Evolutionary conservation across 768 basidiomycete genomes (phyloP).

Genomic region (Cubamyces lactineus): DNA sequence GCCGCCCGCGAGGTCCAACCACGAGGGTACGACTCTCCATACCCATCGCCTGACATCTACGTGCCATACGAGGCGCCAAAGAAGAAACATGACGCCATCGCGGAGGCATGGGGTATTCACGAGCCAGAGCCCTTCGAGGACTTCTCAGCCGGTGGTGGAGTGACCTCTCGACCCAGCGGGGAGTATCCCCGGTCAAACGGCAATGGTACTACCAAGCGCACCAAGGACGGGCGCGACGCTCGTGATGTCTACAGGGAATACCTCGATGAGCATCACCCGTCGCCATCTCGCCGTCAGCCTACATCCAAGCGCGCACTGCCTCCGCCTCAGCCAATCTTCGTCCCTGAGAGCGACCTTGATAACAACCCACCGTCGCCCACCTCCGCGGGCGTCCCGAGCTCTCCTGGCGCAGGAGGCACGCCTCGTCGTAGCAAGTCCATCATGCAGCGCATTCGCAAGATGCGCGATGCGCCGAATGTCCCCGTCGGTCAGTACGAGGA

Average conservation of each 20-base stretch:
- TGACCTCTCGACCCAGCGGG: constrained; percentile 26
- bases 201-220: constrained; percentile 39
- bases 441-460: constrained; percentile 87
- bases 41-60: constrained; percentile 48
- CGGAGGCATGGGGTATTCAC: constrained; percentile 92
- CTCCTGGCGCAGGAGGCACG: constrained; percentile 43
- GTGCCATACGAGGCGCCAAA: constrained; percentile 63
- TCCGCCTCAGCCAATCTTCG: constrained; percentile 83
- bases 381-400: constrained; percentile 44
- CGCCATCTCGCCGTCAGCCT: constrained; percentile 35
- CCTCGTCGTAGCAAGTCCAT: constrained; percentile 77
- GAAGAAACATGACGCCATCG: constrained; percentile 87
- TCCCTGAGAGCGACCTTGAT: constrained; percentile 49
- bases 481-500: constrained; percentile 56
- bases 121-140: constrained; percentile 92
- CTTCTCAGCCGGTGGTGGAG: constrained; percentile 80
- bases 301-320: constrained; percentile 62
- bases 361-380: constrained; percentile 42
- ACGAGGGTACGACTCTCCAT: constrained; percentile 43
- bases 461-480: constrained; percentile 85
- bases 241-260: constrained; percentile 51
- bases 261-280: constrained; percentile 42
- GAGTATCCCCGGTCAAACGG: constrained; percentile 61
- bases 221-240: constrained; percentile 54
- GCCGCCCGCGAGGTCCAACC: constrained; percentile 29